Base-by-base conservation (phyloP, 2,329 filamentous ascomycete genomes). In the Phoma sp. region DNA sequence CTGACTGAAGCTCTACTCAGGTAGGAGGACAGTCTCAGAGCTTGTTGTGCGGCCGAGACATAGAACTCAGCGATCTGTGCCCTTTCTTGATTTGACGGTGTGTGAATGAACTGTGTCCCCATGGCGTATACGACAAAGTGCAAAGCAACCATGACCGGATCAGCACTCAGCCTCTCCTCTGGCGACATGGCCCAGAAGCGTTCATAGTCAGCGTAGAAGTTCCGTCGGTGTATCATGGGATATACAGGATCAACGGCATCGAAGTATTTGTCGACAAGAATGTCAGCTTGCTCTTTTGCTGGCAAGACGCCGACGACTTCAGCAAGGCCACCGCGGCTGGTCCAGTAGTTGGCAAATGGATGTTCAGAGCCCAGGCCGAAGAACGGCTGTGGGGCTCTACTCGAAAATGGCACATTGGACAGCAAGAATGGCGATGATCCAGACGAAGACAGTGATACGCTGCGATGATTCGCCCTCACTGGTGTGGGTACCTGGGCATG, bases 331-430 rank as follows among this genome's bases (percentile, higher is more conserved):
- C 90, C 89, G 57, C 87, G 83, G 66, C 87, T 90, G 2, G 89
- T 93, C 90, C 90, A 93, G 73, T 93, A 93, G 69, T 93, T 93
- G 66, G 88, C 86, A 69, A 92, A 92, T 0, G 89, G 89, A 68
- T 91, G 89, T 68, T 91, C 88, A 0, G 87, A 86, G 11, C 88
- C 89, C 59, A 91, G 86, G n/a, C 89, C 89, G 68, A 93, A 93
- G 50, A 92, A 88, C 60, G 90, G 91, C 50, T 87, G 90, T 1
- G 87, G 86, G 6, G 86, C 86, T 8, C 87, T 84, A 37, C 84
- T 80, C 0, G 89, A 89, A 68, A 89, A 89, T 0, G 89, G 88
- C 2, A 91, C 83, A 66, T 90, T 87, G 45, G 89, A 90, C 40
- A 92, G 79, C 9, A 91, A 79, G 18, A 77, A 81, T 2, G 82